Evolutionary conservation across 345 rosid genomes (phyloP).

Genomic region (Arabidopsis arenosa): DNA sequence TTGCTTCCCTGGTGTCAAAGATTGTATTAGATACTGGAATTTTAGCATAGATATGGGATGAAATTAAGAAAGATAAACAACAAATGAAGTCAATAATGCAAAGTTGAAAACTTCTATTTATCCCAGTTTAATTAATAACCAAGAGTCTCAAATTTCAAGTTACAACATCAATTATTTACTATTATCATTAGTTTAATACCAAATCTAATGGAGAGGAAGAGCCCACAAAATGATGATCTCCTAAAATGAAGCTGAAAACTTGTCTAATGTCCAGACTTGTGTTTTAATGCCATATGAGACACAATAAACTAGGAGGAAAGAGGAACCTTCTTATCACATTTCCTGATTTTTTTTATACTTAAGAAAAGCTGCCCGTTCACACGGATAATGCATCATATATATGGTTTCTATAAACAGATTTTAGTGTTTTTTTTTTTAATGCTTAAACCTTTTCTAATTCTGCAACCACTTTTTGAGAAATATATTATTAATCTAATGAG

Average conservation of each 20-base stretch:
- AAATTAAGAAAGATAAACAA: slow-evolving; percentile 24
- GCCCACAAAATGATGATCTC: slow-evolving; percentile 47
- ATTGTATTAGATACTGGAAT: slow-evolving; percentile 47
- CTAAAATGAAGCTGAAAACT: slow-evolving; percentile 59
- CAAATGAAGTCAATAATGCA: slow-evolving; percentile 37
- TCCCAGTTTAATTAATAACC: not conserved
- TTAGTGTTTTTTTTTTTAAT: slow-evolving; percentile 3
- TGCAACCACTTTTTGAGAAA: slow-evolving; percentile 39
- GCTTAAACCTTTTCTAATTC: slow-evolving; percentile 37
- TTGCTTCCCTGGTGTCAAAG: slow-evolving; percentile 43
- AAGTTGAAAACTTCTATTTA: slow-evolving; percentile 32
- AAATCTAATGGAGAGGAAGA: slow-evolving; percentile 31
- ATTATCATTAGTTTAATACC: slow-evolving; percentile 19
- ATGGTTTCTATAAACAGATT: slow-evolving; percentile 21
- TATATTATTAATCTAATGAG: slow-evolving; percentile 35
- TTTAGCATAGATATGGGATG: slow-evolving; percentile 58
- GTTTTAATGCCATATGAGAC: slow-evolving; percentile 45
- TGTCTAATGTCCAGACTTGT: slow-evolving; percentile 53
- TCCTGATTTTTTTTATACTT: not conserved
- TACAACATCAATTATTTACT: slow-evolving; percentile 18
- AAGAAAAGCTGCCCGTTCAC: slow-evolving; percentile 42
- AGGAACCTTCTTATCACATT: slow-evolving; percentile 43
- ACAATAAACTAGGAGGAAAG: slow-evolving; percentile 32
- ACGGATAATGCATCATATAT: slow-evolving; percentile 38
- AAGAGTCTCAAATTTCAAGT: slow-evolving; percentile 40